Percentiles rank a stretch among this genome's conserved stretches.
These are phyloP conservation scores for Glebionis coronaria DNA, from an alignment of 129 eudicot species.

Conservation along the genomic window DNA sequence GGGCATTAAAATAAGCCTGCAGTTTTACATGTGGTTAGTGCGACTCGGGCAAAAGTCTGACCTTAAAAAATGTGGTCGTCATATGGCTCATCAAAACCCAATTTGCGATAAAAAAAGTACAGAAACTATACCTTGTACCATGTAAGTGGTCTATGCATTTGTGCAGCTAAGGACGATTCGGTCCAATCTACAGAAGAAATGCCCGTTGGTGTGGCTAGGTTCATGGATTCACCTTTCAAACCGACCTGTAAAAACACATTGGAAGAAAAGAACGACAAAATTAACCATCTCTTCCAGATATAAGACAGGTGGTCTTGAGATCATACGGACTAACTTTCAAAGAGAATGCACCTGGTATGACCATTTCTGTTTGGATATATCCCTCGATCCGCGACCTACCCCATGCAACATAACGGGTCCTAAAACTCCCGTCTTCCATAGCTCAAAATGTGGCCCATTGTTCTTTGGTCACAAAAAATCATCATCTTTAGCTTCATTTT, in stretches of 20 bases:
- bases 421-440: slow-evolving; percentile 64
- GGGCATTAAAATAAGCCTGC: slow-evolving; percentile 83
- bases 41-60: background rate
- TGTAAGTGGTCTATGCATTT: slow-evolving; percentile 56
- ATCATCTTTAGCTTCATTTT: slow-evolving; percentile 7
- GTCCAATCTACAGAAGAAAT: slow-evolving; percentile 65
- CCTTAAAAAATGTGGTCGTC: background rate
- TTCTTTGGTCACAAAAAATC: slow-evolving; percentile 46
- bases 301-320: background rate
- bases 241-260: slow-evolving; percentile 47
- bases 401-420: slow-evolving; percentile 74
- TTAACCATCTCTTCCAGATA: slow-evolving; percentile 1
- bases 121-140: slow-evolving; percentile 74
- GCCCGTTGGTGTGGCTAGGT: slow-evolving; percentile 46
- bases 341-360: slow-evolving; percentile 62
- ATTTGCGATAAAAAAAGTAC: background rate
- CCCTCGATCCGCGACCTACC: slow-evolving; percentile 48
- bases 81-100: too few species aligned
- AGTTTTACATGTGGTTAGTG: slow-evolving; percentile 14
- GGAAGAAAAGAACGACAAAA: background rate
- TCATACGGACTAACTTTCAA: background rate
- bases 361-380: slow-evolving; percentile 69
- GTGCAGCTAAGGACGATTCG: slow-evolving; percentile 36
- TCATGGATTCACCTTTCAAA: slow-evolving; percentile 69
- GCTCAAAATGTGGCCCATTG: slow-evolving; percentile 69